Conservation (phyloP, 805 yeast genomes). For the Candida coleopterorum region DNA sequence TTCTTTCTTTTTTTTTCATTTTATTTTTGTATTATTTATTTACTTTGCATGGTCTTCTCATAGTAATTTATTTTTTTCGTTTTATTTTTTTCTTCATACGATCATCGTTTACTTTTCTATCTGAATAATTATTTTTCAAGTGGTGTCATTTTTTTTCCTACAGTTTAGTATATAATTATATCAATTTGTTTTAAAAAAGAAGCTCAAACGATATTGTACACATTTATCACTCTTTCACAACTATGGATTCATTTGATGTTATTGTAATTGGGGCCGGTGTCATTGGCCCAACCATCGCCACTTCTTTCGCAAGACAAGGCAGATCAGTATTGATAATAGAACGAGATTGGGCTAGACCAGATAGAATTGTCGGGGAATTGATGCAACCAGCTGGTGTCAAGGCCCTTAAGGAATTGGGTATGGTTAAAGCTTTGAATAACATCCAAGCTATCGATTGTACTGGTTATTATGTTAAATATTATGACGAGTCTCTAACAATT, state of each 20-base stretch:
- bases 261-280: conserved; percentile 98
- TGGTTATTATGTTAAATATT: conserved; percentile 78
- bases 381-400: conserved; percentile 96
- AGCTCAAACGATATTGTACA: too few relatives aligned
- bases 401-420: conserved; percentile 76
- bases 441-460: conserved; percentile 72
- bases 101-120: not conserved
- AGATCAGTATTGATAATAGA: conserved; percentile 75
- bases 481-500: conserved; percentile 52
- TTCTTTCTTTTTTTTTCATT: too few relatives aligned
- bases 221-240: too few relatives aligned
- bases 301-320: conserved; percentile 86
- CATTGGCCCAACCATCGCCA: conserved; percentile 90
- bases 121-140: not conserved
- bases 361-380: conserved; percentile 94
- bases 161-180: too few relatives aligned
- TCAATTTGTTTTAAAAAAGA: too few relatives aligned
- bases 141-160: conserved; percentile 5
- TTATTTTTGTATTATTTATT: too few relatives aligned
- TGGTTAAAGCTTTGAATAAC: conserved; percentile 67
- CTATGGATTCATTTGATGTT: conserved; percentile 53
- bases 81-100: not conserved
- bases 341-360: conserved; percentile 89
- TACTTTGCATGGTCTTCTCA: too few relatives aligned
- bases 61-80: too few relatives aligned